Percentiles rank a stretch among this genome's conserved stretches.
phyloP scores from a whole-genome alignment of 495 filamentous ascomycete species.

The Daldinia bambusicola region DNA sequence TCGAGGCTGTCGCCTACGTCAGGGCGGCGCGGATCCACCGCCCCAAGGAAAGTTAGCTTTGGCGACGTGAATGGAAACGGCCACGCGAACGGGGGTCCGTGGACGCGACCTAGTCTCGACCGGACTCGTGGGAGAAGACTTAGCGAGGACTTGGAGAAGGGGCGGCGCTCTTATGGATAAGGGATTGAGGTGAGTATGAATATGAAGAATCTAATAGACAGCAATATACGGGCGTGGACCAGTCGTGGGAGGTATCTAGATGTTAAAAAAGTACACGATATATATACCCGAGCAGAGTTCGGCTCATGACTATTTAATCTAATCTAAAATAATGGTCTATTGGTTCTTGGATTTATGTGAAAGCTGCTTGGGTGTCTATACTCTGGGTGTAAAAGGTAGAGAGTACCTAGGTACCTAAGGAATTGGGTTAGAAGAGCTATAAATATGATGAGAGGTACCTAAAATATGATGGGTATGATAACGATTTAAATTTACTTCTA shows the following conservation, averaged over 20 bases:
- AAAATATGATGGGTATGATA: no score
- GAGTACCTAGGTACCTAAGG: no score
- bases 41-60: constrained; percentile 33
- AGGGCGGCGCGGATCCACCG: constrained; percentile 9
- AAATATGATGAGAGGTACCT: no score
- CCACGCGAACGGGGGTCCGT: constrained; percentile 14
- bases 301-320: no score
- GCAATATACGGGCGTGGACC: not conserved
- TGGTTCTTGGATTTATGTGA: not conserved
- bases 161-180: constrained; percentile 22
- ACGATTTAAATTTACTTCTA: no score
- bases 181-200: not conserved
- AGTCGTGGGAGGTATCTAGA: not conserved
- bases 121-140: constrained; percentile 29
- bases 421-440: no score
- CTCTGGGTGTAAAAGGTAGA: no score
- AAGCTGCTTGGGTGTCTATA: not conserved
- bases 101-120: constrained; percentile 38
- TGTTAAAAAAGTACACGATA: not conserved
- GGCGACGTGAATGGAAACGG: constrained; percentile 31
- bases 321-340: not conserved
- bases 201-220: not conserved
- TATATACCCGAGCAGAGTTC: constrained; percentile 11
- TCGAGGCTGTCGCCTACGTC: constrained; percentile 34
- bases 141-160: constrained; percentile 45